These are phyloP conservation scores for Mycena sp. DNA, from an alignment of 1,284 basidiomycete genomes.

Conservation along the genomic window DNA sequence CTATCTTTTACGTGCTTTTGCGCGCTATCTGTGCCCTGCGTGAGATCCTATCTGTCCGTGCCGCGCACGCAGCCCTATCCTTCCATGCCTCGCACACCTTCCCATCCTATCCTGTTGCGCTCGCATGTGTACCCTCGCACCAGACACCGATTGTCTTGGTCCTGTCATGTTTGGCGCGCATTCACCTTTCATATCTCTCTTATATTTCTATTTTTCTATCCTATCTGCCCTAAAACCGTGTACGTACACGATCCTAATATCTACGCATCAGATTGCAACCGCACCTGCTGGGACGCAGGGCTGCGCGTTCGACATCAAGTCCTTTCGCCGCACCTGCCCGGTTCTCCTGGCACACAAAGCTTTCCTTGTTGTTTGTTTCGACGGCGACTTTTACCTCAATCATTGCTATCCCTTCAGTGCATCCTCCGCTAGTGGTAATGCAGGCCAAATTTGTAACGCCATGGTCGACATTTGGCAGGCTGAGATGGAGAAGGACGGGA, in stretches of 20 bases:
- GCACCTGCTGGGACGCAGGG: constrained; percentile 37
- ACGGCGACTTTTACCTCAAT: constrained; percentile 23
- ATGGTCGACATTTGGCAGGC: too few species aligned
- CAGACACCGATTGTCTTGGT: not conserved
- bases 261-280: constrained; percentile 33
- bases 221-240: too few species aligned
- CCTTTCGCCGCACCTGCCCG: constrained; percentile 35
- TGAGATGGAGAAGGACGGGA: too few species aligned
- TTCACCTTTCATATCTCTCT: too few species aligned
- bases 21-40: not conserved
- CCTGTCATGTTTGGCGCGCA: too few species aligned
- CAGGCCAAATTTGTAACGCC: constrained; percentile 37
- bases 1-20: not conserved
- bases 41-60: not conserved
- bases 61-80: too few species aligned
- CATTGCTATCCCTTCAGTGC: constrained; percentile 36
- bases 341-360: constrained; percentile 33
- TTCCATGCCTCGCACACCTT: not conserved
- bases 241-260: too few species aligned
- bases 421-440: constrained; percentile 33
- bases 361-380: constrained; percentile 27
- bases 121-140: not conserved
- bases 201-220: too few species aligned
- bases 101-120: not conserved
- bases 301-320: constrained; percentile 37